Evolutionary conservation across 1,139 yeast species (phyloP), one percentile per base, ranked within the genome.

Genomic region (Hyphopichia pseudoburtonii): DNA sequence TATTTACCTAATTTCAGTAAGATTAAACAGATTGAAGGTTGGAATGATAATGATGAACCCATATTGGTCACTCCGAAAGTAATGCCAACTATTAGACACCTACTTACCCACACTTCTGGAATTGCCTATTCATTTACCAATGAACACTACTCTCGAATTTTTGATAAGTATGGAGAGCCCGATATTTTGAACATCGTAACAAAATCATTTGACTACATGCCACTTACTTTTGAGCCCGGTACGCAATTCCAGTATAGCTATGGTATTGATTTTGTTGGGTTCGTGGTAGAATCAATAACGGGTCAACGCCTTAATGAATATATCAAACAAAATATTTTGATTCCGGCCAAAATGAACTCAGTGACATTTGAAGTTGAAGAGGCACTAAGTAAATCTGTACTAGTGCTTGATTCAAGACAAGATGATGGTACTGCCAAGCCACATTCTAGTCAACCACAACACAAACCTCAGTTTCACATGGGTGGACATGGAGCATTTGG

Each of bases 401-500:
- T 24, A 23, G 23, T 31, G 6, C 12, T 23, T 31, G 28, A 31
- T 17, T 10, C 16, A 12, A 31, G 34, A 24, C 22, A 31, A n/a
- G 4, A 21, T 1, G 34, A 31, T 31, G 28, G 28, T 12, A 24
- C 34, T 36, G 27, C 35, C 17, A 12, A 8, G 5, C 17, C 32
- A 10, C 17, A 22, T 15, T 25, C 43, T 10, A 36, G 33, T 4
- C 48, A 47, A 8, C 40, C 44, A n/a, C 45, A 44, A n/a, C 47
- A 47, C 14, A 37, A 37, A 16, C 56, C 63, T n/a, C 45, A 38
- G 17, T 36, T 51, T 7, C 64, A 64, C 39, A 51, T 58, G 42
- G 72, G 69, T 4, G 72, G 72, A 22, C 66, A 61, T 12, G 71
- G 70, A 10, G 39, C 60, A 9, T 64, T 54, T 32, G 54, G 62